Conservation (phyloP, 495 filamentous ascomycete species). For the Neurospora discreta region DNA sequence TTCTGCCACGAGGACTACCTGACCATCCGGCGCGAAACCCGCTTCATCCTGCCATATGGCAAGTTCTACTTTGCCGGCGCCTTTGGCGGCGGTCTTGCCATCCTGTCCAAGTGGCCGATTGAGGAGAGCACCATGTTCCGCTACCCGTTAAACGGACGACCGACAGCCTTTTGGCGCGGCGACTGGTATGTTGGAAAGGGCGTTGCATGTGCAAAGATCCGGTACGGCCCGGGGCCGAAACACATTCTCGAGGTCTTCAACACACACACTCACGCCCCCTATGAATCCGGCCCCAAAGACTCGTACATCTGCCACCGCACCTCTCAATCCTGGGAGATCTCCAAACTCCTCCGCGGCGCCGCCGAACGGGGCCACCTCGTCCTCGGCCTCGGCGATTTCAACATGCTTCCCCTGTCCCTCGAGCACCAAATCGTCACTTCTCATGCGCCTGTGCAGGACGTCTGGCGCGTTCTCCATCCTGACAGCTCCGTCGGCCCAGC, state of each 20-base stretch:
- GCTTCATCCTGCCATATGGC: conserved; percentile 72
- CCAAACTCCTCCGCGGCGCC: conserved; percentile 79
- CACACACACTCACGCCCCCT: conserved; percentile 88
- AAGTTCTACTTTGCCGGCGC: conserved; percentile 90
- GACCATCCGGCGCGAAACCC: conserved; percentile 63
- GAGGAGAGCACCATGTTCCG: conserved; percentile 75
- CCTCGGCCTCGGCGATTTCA: conserved; percentile 84
- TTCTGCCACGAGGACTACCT: conserved; percentile 88
- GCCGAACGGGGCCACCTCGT: conserved; percentile 76
- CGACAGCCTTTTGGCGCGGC: conserved; percentile 84
- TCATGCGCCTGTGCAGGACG: conserved; percentile 68
- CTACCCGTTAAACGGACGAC: conserved; percentile 90
- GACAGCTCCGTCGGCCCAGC: conserved; percentile 66
- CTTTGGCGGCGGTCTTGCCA: conserved; percentile 81
- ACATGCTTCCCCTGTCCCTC: conserved; percentile 81
- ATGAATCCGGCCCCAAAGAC: conserved; percentile 62
- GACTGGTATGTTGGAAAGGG: conserved; percentile 96
- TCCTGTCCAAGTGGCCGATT: conserved; percentile 94
- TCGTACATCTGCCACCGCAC: conserved; percentile 83
- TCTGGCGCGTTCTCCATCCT: conserved; percentile 71
- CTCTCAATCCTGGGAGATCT: conserved; percentile 95
- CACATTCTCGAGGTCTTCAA: conserved; percentile 88
- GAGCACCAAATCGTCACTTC: conserved; percentile 76
- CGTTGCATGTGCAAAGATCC: conserved; percentile 73
- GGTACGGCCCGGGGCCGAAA: conserved; percentile 52